phyloP scores from a whole-genome alignment of 768 basidiomycete genomes.

The Leccinellum albellum region DNA sequence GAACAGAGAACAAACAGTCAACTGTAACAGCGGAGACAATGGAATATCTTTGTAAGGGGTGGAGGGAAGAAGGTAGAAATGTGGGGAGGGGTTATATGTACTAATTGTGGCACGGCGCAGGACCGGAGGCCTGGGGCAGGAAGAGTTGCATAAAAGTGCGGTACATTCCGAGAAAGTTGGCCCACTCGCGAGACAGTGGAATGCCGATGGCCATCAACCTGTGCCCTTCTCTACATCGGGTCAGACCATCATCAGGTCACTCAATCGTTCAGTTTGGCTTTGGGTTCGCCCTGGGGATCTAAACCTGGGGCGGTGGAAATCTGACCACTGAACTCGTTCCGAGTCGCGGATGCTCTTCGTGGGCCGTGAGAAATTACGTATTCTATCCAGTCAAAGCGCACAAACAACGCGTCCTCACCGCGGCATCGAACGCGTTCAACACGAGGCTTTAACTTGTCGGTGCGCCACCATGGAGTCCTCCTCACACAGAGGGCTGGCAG shows the following conservation, averaged over 20 bases:
- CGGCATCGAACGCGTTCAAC: slow-evolving; percentile 17
- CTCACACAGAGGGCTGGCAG: slow-evolving; percentile 37
- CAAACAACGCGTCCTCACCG: slow-evolving; percentile 24
- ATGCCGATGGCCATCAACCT: slow-evolving; percentile 10
- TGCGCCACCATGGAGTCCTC: slow-evolving; percentile 52
- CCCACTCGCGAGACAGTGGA: slow-evolving; percentile 8
- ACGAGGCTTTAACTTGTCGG: slow-evolving; percentile 1
- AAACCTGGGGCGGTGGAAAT: slow-evolving; percentile 6
- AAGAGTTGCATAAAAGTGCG: slow-evolving; percentile 25
- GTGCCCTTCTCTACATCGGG: slow-evolving; percentile 9
- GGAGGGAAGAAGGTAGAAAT: background rate
- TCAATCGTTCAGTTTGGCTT: slow-evolving; percentile 1
- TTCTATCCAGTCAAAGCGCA: slow-evolving; percentile 2
- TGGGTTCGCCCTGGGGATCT: slow-evolving; percentile 5
- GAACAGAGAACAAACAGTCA: slow-evolving; percentile 14
- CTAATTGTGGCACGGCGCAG: slow-evolving; percentile 27
- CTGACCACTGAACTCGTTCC: background rate
- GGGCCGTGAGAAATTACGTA: slow-evolving; percentile 24
- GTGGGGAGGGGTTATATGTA: slow-evolving; percentile 20
- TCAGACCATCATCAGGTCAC: slow-evolving; percentile 9
- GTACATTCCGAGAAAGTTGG: slow-evolving; percentile 31
- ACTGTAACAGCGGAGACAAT: slow-evolving; percentile 5
- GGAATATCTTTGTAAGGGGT: background rate
- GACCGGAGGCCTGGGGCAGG: slow-evolving; percentile 11
- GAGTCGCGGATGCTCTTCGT: background rate